Evolutionary conservation across 164 flowering plant species (phyloP).

Genomic region (Annona cherimola): DNA sequence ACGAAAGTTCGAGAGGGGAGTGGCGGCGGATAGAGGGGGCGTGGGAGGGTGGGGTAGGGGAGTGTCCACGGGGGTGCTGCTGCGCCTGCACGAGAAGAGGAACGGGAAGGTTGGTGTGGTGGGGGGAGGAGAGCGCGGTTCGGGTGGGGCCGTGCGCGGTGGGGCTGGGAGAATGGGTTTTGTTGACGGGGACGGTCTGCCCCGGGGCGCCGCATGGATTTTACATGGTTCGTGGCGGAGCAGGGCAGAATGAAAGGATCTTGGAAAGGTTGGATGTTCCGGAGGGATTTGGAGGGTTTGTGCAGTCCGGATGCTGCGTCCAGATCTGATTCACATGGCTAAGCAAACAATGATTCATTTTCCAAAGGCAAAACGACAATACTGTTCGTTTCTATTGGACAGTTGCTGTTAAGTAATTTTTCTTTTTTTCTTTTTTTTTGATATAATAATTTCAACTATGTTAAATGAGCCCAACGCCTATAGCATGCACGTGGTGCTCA

Average conservation of each 20-base stretch:
- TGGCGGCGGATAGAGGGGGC: slow-evolving; percentile 55
- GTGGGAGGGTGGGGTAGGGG: slow-evolving; percentile 34
- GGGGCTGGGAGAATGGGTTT: slow-evolving; percentile 15
- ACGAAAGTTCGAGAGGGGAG: slow-evolving; percentile 28
- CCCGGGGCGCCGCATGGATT: slow-evolving; percentile 41
- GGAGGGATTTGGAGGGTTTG: slow-evolving; percentile 38
- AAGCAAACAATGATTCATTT: too few relatives aligned
- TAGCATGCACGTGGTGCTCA: too few relatives aligned
- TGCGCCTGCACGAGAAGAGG: slow-evolving; percentile 31
- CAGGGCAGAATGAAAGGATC: slow-evolving; percentile 26
- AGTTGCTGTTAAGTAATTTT: too few relatives aligned
- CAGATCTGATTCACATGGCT: slow-evolving; percentile 31
- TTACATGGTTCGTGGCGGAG: slow-evolving; percentile 14
- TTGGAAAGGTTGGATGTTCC: slow-evolving; percentile 25
- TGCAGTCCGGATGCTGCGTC: slow-evolving; percentile 50
- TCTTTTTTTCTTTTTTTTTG: too few relatives aligned
- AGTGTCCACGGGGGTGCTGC: slow-evolving; percentile 49
- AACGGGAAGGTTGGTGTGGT: slow-evolving; percentile 33
- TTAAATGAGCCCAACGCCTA: too few relatives aligned
- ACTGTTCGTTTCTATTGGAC: too few relatives aligned
- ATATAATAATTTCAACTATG: too few relatives aligned
- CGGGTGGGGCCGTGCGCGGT: slow-evolving; percentile 34
- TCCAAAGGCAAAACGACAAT: too few relatives aligned
- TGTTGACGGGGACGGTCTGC: slow-evolving; percentile 36
- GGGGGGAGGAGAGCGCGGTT: slow-evolving; percentile 35